phyloP scores from a whole-genome alignment of 1,284 basidiomycete genomes.

The Neonothopanus nambi region DNA sequence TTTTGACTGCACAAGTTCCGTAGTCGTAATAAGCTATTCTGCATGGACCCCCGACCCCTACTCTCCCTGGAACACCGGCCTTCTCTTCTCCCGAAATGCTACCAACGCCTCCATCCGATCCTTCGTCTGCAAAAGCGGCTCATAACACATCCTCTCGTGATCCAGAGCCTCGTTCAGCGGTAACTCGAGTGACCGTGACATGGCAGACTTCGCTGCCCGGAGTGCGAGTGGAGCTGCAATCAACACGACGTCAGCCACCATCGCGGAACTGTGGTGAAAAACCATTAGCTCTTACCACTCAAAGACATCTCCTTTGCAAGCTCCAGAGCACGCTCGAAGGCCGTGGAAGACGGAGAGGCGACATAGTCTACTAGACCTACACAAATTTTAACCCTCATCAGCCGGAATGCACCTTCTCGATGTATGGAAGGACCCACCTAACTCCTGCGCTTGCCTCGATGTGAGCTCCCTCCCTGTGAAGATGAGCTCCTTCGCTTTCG shows the following conservation, averaged over 20 bases:
- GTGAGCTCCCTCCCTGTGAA: constrained; percentile 73
- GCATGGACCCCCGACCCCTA: no score
- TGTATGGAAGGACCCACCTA: no score
- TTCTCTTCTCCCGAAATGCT: no score
- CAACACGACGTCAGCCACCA: background rate
- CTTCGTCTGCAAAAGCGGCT: no score
- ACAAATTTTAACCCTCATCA: background rate
- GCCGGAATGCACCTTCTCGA: constrained; percentile 26
- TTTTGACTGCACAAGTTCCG: no score
- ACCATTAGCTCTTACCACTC: constrained; percentile 61
- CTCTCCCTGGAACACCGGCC: no score
- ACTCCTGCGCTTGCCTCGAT: constrained; percentile 71
- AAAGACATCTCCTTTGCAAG: constrained; percentile 67
- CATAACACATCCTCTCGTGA: constrained; percentile 88
- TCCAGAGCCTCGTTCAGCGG: constrained; percentile 83
- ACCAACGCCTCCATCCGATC: no score
- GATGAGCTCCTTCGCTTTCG: constrained; percentile 87
- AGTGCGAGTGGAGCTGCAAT: constrained; percentile 82
- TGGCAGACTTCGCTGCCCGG: constrained; percentile 87
- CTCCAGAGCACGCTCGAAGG: constrained; percentile 64
- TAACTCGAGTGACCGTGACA: constrained; percentile 80
- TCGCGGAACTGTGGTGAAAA: background rate
- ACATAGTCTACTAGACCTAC: constrained; percentile 81
- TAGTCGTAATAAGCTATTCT: no score
- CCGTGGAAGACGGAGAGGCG: constrained; percentile 56